Evolutionary conservation across 768 basidiomycete species (phyloP).

Genomic region (Naganishia antarctica): DNA sequence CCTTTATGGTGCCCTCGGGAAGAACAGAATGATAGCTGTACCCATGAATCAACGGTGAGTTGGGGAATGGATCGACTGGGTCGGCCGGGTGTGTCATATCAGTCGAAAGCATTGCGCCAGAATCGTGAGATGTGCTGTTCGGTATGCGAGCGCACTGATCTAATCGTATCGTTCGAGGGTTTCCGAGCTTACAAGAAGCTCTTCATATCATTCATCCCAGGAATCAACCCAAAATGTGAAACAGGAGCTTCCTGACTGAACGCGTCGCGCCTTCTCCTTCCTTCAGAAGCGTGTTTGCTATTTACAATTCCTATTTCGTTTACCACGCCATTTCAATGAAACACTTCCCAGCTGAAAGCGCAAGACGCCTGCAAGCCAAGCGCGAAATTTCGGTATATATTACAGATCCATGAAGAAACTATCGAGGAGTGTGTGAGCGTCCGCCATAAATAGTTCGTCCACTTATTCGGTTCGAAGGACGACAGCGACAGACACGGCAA

Average conservation of each 20-base stretch:
- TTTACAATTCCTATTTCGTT: background rate
- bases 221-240: background rate
- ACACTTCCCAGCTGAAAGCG: background rate
- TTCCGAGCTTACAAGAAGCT: too few relatives aligned
- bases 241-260: too few relatives aligned
- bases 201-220: too few relatives aligned
- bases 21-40: slow-evolving; percentile 43
- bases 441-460: too few relatives aligned
- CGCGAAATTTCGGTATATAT: slow-evolving; percentile 23
- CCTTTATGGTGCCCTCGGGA: slow-evolving; percentile 11
- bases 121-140: background rate
- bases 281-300: too few relatives aligned
- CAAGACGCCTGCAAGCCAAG: background rate
- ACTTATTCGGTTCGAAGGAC: too few relatives aligned
- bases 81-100: slow-evolving; percentile 25
- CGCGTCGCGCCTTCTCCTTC: background rate
- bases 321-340: background rate
- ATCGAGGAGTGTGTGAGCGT: too few relatives aligned
- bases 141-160: too few relatives aligned
- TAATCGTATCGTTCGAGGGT: too few relatives aligned
- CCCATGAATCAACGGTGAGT: slow-evolving; percentile 36
- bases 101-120: background rate
- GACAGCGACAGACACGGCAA: background rate
- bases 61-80: slow-evolving; percentile 36
- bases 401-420: background rate